Evolutionary conservation across 2,329 filamentous ascomycete genomes (phyloP), one percentile per base, ranked within the genome.

Genomic region (Balansia obtecta): DNA sequence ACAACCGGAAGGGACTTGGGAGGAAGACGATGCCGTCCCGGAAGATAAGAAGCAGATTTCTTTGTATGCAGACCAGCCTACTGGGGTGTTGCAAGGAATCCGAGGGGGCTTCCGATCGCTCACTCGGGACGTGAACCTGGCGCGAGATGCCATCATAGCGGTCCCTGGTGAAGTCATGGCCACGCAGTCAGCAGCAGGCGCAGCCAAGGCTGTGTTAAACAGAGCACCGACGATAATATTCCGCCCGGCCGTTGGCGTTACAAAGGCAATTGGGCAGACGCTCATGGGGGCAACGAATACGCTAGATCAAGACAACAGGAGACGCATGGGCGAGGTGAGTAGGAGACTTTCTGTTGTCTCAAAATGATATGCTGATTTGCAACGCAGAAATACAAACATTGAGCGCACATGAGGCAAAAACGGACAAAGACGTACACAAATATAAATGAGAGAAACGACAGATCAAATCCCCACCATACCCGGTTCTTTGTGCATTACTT

Each of bases 191-290:
- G 90, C 91, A 1, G 80, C 82, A 41, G 88, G 87, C 2, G 88
- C 86, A 1, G 88, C 88, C 13, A 82, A 74, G 60, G 90, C 85
- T 1, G 82, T 98, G 16, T 75, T 84, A 53, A 84, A 79, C 64
- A 80, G 87, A 58, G 89, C 90, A 32, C 93, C 93, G n/a, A 96
- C 90, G 0, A 88, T 97, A 18, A 85, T 98, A 48, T 80, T 98
- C 57, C 75, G 90, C 50, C 93, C 93, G 8, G 88, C 89, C 3
- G 88, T 97, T 59, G 94, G 91, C 0, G 88, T 89, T 8, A 88
- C 85, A 37, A 91, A 91, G 66, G 91, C 85, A 0, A 82, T 95
- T 46, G 88, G 89, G 9, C 87, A 94, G 71, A 88, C 91, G 38
- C 71, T 98, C 52, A 76, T 97, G 69, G 93, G 94, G 5, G 91